Conservation (phyloP, 257 asterid genomes). For the Coffea canephora region DNA sequence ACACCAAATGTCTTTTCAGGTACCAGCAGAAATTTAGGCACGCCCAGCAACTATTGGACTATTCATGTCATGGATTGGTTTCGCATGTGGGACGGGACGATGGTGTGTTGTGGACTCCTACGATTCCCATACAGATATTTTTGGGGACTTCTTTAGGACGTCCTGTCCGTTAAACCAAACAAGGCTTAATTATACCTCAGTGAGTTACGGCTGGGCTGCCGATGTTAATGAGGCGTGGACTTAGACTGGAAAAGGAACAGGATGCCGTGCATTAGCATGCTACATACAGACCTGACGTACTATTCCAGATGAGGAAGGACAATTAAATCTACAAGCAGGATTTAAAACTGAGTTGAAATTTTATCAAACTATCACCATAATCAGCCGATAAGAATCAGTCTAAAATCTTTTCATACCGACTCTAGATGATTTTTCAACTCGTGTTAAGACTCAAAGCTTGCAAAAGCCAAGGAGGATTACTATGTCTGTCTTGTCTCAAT, state of each 20-base stretch:
- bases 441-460: conserved; percentile 68
- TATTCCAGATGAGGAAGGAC: not conserved
- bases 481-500: conserved; percentile 49
- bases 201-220: not conserved
- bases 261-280: not conserved
- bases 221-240: not conserved
- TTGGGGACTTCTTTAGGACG: conserved; percentile 17
- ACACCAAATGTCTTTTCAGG: not conserved
- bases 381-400: conserved; percentile 12
- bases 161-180: conserved; percentile 23
- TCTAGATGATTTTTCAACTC: conserved; percentile 34
- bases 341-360: conserved; percentile 3
- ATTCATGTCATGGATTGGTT: conserved; percentile 3
- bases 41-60: not conserved
- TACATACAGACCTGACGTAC: not conserved
- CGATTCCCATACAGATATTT: conserved; percentile 35
- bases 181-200: conserved; percentile 11
- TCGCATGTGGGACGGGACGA: conserved; percentile 34
- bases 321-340: conserved; percentile 8
- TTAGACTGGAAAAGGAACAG: not conserved
- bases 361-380: not conserved
- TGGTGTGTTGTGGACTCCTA: conserved; percentile 14
- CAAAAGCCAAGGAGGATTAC: conserved; percentile 72
- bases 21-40: not conserved
- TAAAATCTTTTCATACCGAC: conserved; percentile 13